Conservation (phyloP, 495 filamentous ascomycete species). For the Aspergillus campestris region DNA sequence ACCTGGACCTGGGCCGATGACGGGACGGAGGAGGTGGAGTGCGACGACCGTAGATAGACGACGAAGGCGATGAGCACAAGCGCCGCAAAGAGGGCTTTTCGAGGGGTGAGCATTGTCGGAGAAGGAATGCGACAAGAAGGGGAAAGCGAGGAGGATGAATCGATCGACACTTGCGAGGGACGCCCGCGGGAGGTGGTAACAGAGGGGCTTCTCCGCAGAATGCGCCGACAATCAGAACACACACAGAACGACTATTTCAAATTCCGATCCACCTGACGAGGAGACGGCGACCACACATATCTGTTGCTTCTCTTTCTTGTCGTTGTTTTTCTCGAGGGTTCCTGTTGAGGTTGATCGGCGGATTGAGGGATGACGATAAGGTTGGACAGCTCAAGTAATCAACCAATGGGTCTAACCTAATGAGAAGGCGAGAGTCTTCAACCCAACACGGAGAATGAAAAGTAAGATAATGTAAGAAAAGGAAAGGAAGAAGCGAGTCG, state of each 20-base stretch:
- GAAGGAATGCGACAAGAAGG: constrained; percentile 1
- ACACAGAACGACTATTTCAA: neutral
- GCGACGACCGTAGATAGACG: constrained; percentile 60
- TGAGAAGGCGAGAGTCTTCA: too few species aligned
- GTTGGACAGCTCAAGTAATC: neutral
- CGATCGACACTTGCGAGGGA: constrained; percentile 1
- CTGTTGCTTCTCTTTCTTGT: neutral
- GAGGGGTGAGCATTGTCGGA: constrained; percentile 56
- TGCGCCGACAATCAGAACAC: constrained; percentile 7
- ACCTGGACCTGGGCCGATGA: constrained; percentile 17
- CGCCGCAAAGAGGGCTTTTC: constrained; percentile 61
- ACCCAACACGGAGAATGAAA: neutral
- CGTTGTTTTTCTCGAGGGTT: too few species aligned
- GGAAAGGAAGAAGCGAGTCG: neutral
- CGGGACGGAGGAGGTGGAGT: constrained; percentile 24
- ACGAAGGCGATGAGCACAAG: constrained; percentile 59
- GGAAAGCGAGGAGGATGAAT: neutral
- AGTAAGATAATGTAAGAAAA: too few species aligned
- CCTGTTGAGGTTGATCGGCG: too few species aligned
- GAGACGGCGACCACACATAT: constrained; percentile 5
- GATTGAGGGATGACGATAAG: neutral
- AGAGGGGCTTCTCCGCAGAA: constrained; percentile 5
- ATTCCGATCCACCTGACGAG: constrained; percentile 4
- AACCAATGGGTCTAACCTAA: too few species aligned
- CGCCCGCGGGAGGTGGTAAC: neutral